Evolutionary conservation across 2,329 filamentous ascomycete species (phyloP), one percentile per base, ranked within the genome.

Genomic region (Alternaria sp.): DNA sequence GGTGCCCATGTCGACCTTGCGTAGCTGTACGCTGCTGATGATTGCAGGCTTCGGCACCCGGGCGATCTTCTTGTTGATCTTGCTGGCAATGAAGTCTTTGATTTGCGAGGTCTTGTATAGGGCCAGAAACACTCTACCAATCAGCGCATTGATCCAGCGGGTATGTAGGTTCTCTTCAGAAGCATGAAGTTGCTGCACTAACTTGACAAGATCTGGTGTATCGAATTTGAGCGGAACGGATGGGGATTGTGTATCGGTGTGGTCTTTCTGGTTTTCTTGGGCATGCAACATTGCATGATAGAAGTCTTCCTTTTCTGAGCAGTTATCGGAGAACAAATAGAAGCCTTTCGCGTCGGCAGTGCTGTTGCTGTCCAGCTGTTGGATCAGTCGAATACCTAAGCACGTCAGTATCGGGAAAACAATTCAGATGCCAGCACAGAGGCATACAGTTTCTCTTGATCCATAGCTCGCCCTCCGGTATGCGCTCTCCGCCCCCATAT

Each of bases 271-370:
- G 68, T 89, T 88, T 66, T 93, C 89, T 73, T 96, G 91, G 63
- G 93, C 96, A 69, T 89, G 88, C 37, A 99, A 82, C 67, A 99
- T 82, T 11, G 94, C 91, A 78, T 97, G 94, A 77, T 99, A 99
- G 78, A 99, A 98, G 75, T 99, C 95, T 77, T 99, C 95, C 77
- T 99, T 99, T 45, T 95, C 92, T 0, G 93, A 97, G 75, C 92
- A 92, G 71, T 96, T 97, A 66, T 98, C 93, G 0, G 92, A 96
- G 77, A 98, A 99, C 4, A 99, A 82, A 72, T 89, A 98, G 79
- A 97, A 98, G 0, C 95, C 93, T 67, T 91, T 93, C 6, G 91
- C 88, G 62, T 88, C 86, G 3, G 85, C 83, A 28, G 56, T 26
- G 80, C 79, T 26, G 81, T 83, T 81, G 17, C 81, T 81, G 31